These are phyloP conservation scores for Boletus smithii DNA, from an alignment of 1,284 basidiomycete genomes.

Conservation along the genomic window DNA sequence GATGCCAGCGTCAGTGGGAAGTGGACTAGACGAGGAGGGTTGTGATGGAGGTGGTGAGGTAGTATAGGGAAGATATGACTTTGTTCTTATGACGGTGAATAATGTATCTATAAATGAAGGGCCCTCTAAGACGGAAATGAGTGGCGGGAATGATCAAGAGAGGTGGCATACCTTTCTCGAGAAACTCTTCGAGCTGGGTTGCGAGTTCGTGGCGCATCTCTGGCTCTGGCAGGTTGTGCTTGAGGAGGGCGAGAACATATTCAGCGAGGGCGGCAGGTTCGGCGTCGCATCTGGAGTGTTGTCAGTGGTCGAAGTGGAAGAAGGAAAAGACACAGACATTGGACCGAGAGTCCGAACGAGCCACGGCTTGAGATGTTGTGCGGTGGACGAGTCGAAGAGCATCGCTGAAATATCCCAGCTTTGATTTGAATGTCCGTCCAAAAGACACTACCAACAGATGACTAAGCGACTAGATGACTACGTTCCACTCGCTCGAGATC, in stretches of 20 bases:
- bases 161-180: conserved; percentile 76
- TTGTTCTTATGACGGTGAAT: conserved; percentile 76
- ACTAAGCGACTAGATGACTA: conserved; percentile 38
- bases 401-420: conserved; percentile 35
- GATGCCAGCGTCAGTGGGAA: conserved; percentile 57
- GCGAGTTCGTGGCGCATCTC: conserved; percentile 80
- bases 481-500: conserved; percentile 82
- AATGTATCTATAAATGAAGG: conserved; percentile 78
- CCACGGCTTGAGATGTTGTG: conserved; percentile 74
- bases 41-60: conserved; percentile 38
- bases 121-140: conserved; percentile 51
- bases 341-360: conserved; percentile 81
- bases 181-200: conserved; percentile 84
- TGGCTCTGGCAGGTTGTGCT: conserved; percentile 81
- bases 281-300: conserved; percentile 78
- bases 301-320: conserved; percentile 1
- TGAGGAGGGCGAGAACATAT: conserved; percentile 92
- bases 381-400: conserved; percentile 63
- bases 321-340: conserved; percentile 48
- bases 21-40: conserved; percentile 35
- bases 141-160: too few relatives aligned
- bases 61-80: conserved; percentile 76
- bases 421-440: not conserved
- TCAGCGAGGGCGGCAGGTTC: conserved; percentile 92
- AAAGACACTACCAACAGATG: conserved; percentile 12